Base-by-base conservation (phyloP, 163 green algal genomes). In the Scenedesmus sp. region DNA sequence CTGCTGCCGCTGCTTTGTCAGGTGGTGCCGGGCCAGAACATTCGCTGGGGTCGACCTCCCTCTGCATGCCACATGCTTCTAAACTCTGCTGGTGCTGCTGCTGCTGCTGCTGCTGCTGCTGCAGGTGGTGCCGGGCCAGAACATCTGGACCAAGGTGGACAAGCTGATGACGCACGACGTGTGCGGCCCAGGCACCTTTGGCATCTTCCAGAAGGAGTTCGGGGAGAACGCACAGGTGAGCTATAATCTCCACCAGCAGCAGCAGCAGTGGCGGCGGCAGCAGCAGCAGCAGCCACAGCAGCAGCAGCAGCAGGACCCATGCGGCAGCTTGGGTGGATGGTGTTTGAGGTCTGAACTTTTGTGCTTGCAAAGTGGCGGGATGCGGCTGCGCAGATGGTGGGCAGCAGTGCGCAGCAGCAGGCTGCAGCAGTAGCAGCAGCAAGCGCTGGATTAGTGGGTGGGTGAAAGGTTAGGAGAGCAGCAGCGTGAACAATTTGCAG, bases 171-270 rank as follows among this genome's bases (percentile, higher is more conserved):
- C 98, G 20, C 98, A 99, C 92, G 98, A 99, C 77, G 98, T 99
- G 70, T 99, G 98, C 92, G 98, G 98, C 1, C 98, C 98, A 7
- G 97, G 97, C 91, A 99, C 98, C 66, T 99, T 99, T 94, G 98
- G 98, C 91, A 99, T 99, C 93, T 99, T 99, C 91, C 96, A 99
- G 93, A 97, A 97, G 90, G 98, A 99, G 96, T 99, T 99, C 94
- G 98, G 98, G 23, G 93, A 96, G 70, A 95, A 98, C 74, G 98
- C 98, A 34, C 91, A 98, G 94, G 96, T 97, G 92, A 0, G 91
- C 52, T 20, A 10, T 15, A 12, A 52, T n/a, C 16, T 15, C 15
- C n/a, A 26, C 1, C 16, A 23, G 26, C n/a, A 20, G 77, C 12
- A 15, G 70, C 70, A 81, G 20, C 2, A 34, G 34, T 20, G 20